Conservation (phyloP, 306 rosid species). For the Castanea sativa region DNA sequence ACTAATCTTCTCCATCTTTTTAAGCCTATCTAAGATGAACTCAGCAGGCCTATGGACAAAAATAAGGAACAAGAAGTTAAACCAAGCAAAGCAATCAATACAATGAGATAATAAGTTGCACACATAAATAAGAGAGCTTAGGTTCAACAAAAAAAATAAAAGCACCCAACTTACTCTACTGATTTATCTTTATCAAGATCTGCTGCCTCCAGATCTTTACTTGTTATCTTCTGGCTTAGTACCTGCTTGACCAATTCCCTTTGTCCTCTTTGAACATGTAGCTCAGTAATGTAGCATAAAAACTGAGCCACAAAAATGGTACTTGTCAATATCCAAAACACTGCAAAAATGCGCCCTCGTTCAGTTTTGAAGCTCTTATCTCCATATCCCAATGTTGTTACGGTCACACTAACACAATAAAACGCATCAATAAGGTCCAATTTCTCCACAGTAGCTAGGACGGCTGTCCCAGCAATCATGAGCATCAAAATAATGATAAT, state of each 20-base stretch:
- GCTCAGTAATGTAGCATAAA: constrained; percentile 75
- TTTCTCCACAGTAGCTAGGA: constrained; percentile 34
- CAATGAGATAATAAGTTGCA: not conserved
- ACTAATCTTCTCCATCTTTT: constrained; percentile 75
- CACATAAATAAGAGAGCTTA: not conserved
- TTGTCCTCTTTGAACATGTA: constrained; percentile 59
- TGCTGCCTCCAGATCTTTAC: constrained; percentile 76
- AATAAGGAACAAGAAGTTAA: not conserved
- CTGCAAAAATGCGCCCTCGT: constrained; percentile 74
- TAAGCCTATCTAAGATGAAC: constrained; percentile 64
- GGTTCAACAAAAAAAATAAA: not conserved
- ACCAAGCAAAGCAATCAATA: not conserved
- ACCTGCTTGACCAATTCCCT: constrained; percentile 57
- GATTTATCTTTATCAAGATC: constrained; percentile 68
- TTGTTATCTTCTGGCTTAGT: constrained; percentile 55
- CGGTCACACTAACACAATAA: constrained; percentile 53
- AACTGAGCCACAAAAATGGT: constrained; percentile 72
- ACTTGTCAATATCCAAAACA: constrained; percentile 80
- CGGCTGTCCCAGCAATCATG: constrained; percentile 31
- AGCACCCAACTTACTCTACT: constrained; percentile 62
- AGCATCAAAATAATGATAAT: constrained; percentile 32
- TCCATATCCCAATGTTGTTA: constrained; percentile 62
- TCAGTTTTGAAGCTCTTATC: constrained; percentile 81
- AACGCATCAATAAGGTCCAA: constrained; percentile 44
- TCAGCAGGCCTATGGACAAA: constrained; percentile 50